phyloP scores from a whole-genome alignment of 176 grass and related monocot genomes.

The Poa annua region DNA sequence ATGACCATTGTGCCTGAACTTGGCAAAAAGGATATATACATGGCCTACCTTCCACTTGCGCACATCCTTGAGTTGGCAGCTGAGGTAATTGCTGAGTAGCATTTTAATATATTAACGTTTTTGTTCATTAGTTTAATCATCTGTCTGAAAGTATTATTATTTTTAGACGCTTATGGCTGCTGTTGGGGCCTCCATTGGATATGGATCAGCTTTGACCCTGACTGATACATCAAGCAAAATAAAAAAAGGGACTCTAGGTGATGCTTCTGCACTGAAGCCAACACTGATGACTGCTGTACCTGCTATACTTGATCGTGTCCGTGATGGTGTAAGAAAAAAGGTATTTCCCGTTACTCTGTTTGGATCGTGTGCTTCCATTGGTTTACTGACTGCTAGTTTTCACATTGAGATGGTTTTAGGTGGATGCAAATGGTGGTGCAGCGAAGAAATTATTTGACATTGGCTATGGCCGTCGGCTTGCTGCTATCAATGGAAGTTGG shows the following conservation, averaged over 20 bases:
- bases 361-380: slow-evolving; percentile 10
- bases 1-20: slow-evolving; percentile 83
- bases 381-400: slow-evolving; percentile 39
- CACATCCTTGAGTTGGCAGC: slow-evolving; percentile 96
- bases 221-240: slow-evolving; percentile 96
- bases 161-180: slow-evolving; percentile 77
- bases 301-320: slow-evolving; percentile 92
- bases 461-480: slow-evolving; percentile 66
- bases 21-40: slow-evolving; percentile 78
- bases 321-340: slow-evolving; percentile 91
- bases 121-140: slow-evolving; percentile 40
- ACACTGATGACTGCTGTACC: slow-evolving; percentile 90
- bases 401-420: slow-evolving; percentile 46
- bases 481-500: slow-evolving; percentile 90
- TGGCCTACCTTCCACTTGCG: slow-evolving; percentile 91
- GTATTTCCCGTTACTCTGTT: slow-evolving; percentile 47
- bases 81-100: slow-evolving; percentile 57
- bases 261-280: slow-evolving; percentile 84
- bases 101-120: slow-evolving; percentile 20
- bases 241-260: slow-evolving; percentile 88
- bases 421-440: slow-evolving; percentile 77
- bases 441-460: slow-evolving; percentile 86
- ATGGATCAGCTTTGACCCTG: slow-evolving; percentile 90
- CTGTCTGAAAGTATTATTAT: slow-evolving; percentile 16
- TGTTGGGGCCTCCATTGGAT: slow-evolving; percentile 83